A percentile compares a stretch with the other conserved stretches of the same genome.
Conservation (phyloP, 1,139 yeast genomes). For the Saccharomyces hybrid region DNA sequence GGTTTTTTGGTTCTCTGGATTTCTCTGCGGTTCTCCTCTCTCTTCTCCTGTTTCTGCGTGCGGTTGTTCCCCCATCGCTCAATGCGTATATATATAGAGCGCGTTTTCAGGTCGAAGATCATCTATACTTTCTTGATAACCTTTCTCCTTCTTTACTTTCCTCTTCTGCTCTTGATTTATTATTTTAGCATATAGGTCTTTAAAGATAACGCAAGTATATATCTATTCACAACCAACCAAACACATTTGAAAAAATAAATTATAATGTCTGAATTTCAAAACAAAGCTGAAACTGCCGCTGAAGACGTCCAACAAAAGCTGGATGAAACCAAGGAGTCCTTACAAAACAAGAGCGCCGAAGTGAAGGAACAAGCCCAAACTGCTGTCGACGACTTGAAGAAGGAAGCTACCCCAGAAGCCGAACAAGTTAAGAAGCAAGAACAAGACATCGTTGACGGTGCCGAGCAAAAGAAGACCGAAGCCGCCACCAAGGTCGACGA, state of each 20-base stretch:
- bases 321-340: conserved; percentile 3
- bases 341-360: conserved; percentile 19
- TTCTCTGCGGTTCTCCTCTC: conserved; percentile 1
- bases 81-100: not conserved
- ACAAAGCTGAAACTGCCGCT: conserved; percentile 7
- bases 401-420: conserved; percentile 16
- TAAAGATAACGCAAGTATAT: too few relatives aligned
- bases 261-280: conserved; percentile 5
- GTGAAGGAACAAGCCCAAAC: conserved; percentile 12
- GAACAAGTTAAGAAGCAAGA: conserved; percentile 16
- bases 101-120: not conserved
- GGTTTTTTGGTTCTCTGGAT: not conserved
- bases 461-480: conserved; percentile 21
- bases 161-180: not conserved
- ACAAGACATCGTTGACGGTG: conserved; percentile 14
- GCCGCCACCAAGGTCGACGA: conserved; percentile 19
- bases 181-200: not conserved
- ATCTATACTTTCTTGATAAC: not conserved
- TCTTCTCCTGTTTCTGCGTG: not conserved
- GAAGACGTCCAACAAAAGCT: conserved; percentile 4
- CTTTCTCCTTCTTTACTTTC: not conserved
- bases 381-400: conserved; percentile 11
- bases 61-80: not conserved
- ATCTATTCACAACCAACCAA: not conserved
- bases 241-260: not conserved